phyloP scores from a whole-genome alignment of 2,329 filamentous ascomycete genomes.

The Fusarium odoratissimum region DNA sequence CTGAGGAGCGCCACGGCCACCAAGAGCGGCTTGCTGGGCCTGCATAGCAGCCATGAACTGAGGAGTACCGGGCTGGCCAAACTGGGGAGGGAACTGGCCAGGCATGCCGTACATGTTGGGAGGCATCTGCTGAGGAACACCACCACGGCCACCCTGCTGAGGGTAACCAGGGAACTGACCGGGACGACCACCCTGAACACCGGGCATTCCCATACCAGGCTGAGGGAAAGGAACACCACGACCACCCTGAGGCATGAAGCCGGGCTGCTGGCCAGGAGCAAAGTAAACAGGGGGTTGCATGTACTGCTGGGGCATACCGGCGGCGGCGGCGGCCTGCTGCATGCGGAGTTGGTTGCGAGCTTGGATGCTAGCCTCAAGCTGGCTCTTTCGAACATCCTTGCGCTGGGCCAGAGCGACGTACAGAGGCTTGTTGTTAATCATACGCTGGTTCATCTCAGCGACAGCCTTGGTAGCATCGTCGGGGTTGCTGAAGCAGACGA shows the following conservation, averaged over 20 bases:
- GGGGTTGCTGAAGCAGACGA: slow-evolving; percentile 99
- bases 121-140: slow-evolving; percentile 86
- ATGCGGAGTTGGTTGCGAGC: slow-evolving; percentile 98
- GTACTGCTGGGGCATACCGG: slow-evolving; percentile 87
- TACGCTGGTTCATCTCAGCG: slow-evolving; percentile 99
- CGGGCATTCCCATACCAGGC: slow-evolving; percentile 73
- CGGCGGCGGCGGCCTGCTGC: slow-evolving; percentile 94
- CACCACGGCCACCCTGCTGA: slow-evolving; percentile 89
- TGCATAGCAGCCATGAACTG: slow-evolving; percentile 86
- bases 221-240: slow-evolving; percentile 76
- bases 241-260: slow-evolving; percentile 72
- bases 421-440: slow-evolving; percentile 95
- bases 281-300: slow-evolving; percentile 96
- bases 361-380: slow-evolving; percentile 99
- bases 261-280: slow-evolving; percentile 81
- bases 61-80: slow-evolving; percentile 82
- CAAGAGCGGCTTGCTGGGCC: slow-evolving; percentile 71
- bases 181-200: slow-evolving; percentile 82
- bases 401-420: slow-evolving; percentile 98
- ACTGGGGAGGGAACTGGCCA: slow-evolving; percentile 82
- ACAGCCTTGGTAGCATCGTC: slow-evolving; percentile 99
- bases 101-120: slow-evolving; percentile 87
- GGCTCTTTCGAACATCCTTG: slow-evolving; percentile 99
- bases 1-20: slow-evolving; percentile 72
- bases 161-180: slow-evolving; percentile 88